A percentile compares a stretch with the other conserved stretches of the same genome.
phyloP scores from a whole-genome alignment of 2,329 filamentous ascomycete species.

The Akanthomyces uredinophilus region DNA sequence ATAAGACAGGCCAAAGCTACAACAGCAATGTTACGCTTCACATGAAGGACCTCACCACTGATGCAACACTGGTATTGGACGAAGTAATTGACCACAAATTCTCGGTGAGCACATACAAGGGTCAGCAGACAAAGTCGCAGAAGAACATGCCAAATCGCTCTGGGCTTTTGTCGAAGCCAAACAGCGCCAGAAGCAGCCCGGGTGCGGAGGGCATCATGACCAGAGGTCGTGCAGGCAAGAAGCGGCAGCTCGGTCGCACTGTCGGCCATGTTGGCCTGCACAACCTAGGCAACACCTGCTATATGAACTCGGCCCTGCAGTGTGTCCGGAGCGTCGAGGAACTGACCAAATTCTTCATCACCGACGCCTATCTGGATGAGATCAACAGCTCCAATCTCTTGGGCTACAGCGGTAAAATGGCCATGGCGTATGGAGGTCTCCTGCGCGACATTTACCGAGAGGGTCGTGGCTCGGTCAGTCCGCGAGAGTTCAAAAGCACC shows the following conservation, averaged over 20 bases:
- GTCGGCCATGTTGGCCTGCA: constrained; percentile 75
- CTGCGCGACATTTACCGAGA: constrained; percentile 75
- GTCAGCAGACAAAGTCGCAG: constrained; percentile 28
- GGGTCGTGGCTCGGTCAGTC: constrained; percentile 63
- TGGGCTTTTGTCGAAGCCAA: constrained; percentile 25
- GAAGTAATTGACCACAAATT: constrained; percentile 60
- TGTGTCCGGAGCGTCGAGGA: constrained; percentile 93
- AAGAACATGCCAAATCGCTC: constrained; percentile 29
- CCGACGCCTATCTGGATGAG: constrained; percentile 68
- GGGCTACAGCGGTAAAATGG: constrained; percentile 79
- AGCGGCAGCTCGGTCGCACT: constrained; percentile 64
- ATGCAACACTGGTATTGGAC: constrained; percentile 78
- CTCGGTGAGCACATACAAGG: constrained; percentile 50
- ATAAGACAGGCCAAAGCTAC: constrained; percentile 73
- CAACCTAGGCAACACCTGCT: constrained; percentile 96
- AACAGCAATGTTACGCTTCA: constrained; percentile 68
- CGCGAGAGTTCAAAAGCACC: constrained; percentile 74
- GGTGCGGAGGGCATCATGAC: constrained; percentile 57
- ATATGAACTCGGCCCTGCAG: constrained; percentile 97
- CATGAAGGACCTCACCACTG: constrained; percentile 61
- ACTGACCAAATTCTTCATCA: constrained; percentile 84
- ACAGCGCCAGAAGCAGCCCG: constrained; percentile 65
- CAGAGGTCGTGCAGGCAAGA: constrained; percentile 64
- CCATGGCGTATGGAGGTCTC: constrained; percentile 73
- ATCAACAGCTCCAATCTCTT: constrained; percentile 83